phyloP scores from a whole-genome alignment of 192 early-diverging fungal genomes.

The Coemansia sp. region DNA sequence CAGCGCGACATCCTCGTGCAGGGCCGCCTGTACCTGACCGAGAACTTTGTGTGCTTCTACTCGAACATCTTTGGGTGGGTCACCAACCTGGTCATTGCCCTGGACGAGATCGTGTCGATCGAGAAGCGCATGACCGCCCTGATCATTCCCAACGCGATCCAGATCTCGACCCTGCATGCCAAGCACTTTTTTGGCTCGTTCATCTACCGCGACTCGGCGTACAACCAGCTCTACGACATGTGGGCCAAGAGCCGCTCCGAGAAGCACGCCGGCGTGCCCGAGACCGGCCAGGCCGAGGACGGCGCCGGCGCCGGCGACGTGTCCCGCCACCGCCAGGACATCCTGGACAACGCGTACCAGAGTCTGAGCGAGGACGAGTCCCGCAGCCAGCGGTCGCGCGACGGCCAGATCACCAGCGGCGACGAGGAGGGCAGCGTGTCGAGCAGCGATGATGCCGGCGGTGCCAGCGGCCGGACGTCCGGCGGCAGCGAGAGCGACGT shows the following conservation, averaged over 20 bases:
- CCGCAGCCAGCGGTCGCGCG: not conserved
- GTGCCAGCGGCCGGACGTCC: not conserved
- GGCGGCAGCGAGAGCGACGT: slow-evolving; percentile 14
- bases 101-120: slow-evolving; percentile 74
- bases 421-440: not conserved
- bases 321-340: slow-evolving; percentile 28
- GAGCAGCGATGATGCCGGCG: not conserved
- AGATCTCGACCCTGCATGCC: slow-evolving; percentile 65
- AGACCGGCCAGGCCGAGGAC: slow-evolving; percentile 39
- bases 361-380: slow-evolving; percentile 27
- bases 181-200: slow-evolving; percentile 86
- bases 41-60: slow-evolving; percentile 77
- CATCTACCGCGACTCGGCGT: slow-evolving; percentile 74
- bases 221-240: slow-evolving; percentile 65
- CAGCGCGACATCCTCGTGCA: slow-evolving; percentile 88
- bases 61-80: slow-evolving; percentile 91
- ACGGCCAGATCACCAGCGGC: not conserved
- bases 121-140: slow-evolving; percentile 82
- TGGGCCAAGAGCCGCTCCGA: slow-evolving; percentile 53
- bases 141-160: slow-evolving; percentile 86
- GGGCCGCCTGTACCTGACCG: slow-evolving; percentile 77
- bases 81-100: slow-evolving; percentile 68
- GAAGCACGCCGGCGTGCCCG: slow-evolving; percentile 36
- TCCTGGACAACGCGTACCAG: slow-evolving; percentile 35
- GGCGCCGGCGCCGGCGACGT: slow-evolving; percentile 36